These are phyloP conservation scores for Colletotrichum incanum DNA, from an alignment of 2,329 filamentous ascomycete genomes.

Conservation along the genomic window DNA sequence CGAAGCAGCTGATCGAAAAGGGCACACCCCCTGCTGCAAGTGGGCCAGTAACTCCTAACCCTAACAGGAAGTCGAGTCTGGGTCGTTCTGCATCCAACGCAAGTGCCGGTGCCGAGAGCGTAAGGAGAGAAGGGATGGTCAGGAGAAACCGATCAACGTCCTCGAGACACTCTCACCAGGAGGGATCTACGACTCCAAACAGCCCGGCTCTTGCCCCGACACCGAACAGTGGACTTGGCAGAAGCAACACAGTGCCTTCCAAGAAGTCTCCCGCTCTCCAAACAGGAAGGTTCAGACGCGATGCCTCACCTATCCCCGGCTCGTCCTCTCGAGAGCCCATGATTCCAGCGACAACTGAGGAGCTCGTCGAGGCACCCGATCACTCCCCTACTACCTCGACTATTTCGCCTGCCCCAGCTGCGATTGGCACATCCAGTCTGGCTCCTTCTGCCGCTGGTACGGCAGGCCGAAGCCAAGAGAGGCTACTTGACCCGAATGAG, in stretches of 20 bases:
- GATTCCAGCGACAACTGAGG: slow-evolving; percentile 46
- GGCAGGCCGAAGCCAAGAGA: slow-evolving; percentile 66
- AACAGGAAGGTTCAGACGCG: slow-evolving; percentile 72
- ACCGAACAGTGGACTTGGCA: slow-evolving; percentile 69
- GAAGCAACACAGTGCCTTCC: slow-evolving; percentile 94
- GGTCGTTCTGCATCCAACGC: slow-evolving; percentile 87
- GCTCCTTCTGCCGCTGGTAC: slow-evolving; percentile 50
- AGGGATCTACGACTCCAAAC: slow-evolving; percentile 79
- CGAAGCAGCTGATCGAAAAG: slow-evolving; percentile 76
- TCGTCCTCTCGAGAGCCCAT: slow-evolving; percentile 57
- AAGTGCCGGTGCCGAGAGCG: slow-evolving; percentile 89
- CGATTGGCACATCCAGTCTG: slow-evolving; percentile 48
- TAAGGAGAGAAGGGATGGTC: slow-evolving; percentile 84
- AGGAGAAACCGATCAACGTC: slow-evolving; percentile 93
- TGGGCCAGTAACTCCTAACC: slow-evolving; percentile 64
- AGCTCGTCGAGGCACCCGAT: slow-evolving; percentile 27
- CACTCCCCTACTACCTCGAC: slow-evolving; percentile 44
- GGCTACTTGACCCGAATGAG: slow-evolving; percentile 60
- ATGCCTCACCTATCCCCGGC: slow-evolving; percentile 48
- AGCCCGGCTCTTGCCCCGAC: slow-evolving; percentile 71
- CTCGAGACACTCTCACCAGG: slow-evolving; percentile 86
- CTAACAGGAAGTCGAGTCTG: slow-evolving; percentile 71
- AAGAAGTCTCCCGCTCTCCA: slow-evolving; percentile 85
- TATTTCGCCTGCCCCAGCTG: slow-evolving; percentile 48
- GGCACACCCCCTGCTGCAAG: slow-evolving; percentile 71